These are phyloP conservation scores for Pneumocystis sp. DNA, from an alignment of 1,139 yeast genomes.

Conservation along the genomic window DNA sequence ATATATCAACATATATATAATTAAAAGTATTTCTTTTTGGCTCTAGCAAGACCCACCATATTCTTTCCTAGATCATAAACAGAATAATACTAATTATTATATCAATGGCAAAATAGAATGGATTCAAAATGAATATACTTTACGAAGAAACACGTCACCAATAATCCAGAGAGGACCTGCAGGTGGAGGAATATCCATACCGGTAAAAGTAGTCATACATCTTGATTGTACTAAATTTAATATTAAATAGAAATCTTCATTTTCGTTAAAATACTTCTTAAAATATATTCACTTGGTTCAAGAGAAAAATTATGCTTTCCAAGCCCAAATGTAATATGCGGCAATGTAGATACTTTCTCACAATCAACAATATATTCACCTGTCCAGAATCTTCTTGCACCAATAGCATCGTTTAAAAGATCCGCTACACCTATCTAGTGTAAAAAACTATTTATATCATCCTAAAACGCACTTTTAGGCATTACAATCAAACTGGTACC, in stretches of 20 bases:
- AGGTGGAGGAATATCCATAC: conserved; percentile 95
- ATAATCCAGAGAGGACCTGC: conserved; percentile 90
- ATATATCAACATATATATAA: not conserved
- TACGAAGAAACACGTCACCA: conserved; percentile 95
- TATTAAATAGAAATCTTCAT: not conserved
- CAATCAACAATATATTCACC: conserved; percentile 94
- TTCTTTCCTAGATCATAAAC: conserved; percentile 77
- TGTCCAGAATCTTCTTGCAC: conserved; percentile 92
- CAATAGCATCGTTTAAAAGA: conserved; percentile 83
- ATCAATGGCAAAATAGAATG: not conserved
- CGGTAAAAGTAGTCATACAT: conserved; percentile 90
- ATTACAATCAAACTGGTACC: conserved; percentile 92
- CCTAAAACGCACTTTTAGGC: conserved; percentile 41
- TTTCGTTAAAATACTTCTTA: conserved; percentile 33
- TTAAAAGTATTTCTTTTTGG: conserved; percentile 28
- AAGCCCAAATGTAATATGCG: conserved; percentile 79
- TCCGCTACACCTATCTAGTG: conserved; percentile 51
- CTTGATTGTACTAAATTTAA: conserved; percentile 50
- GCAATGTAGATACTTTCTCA: conserved; percentile 62
- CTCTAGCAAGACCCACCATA: conserved; percentile 84
- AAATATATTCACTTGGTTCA: conserved; percentile 73
- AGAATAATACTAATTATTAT: conserved; percentile 45
- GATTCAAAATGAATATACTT: conserved; percentile 13
- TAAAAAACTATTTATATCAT: not conserved
- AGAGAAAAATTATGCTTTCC: conserved; percentile 84